Percentiles rank a stretch among this genome's conserved stretches.
These are phyloP conservation scores for Tephrocybe sp. DNA, from an alignment of 768 basidiomycete genomes.

Conservation along the genomic window DNA sequence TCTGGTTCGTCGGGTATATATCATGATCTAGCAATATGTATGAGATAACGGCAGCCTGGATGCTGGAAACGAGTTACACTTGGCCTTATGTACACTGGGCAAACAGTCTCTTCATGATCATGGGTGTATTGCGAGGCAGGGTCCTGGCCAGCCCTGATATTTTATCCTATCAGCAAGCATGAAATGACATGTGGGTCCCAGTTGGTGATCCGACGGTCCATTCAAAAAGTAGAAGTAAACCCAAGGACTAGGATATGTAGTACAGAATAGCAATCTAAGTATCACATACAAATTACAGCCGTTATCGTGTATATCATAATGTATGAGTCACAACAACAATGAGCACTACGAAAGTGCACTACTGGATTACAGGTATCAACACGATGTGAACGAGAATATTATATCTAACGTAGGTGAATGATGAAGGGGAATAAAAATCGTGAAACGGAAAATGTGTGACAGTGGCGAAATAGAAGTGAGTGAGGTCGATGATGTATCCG, in stretches of 20 bases:
- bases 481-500: constrained; percentile 2
- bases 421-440: constrained; percentile 10
- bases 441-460: background rate
- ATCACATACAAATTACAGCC: constrained; percentile 5
- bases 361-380: constrained; percentile 5
- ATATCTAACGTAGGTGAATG: background rate
- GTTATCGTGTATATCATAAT: background rate
- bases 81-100: no score
- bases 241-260: constrained; percentile 1
- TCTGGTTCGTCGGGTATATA: no score
- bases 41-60: no score
- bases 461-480: background rate
- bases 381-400: constrained; percentile 1
- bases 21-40: no score
- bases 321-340: constrained; percentile 1
- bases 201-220: constrained; percentile 5
- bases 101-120: no score
- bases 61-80: no score
- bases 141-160: no score
- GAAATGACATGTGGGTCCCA: background rate
- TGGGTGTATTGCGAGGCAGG: no score
- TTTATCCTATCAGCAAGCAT: background rate
- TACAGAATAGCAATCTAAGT: background rate
- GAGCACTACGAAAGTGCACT: background rate
- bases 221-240: background rate